Evolutionary conservation across 306 rosid species (phyloP).

Genomic region (Astragalus glycyphyllos): DNA sequence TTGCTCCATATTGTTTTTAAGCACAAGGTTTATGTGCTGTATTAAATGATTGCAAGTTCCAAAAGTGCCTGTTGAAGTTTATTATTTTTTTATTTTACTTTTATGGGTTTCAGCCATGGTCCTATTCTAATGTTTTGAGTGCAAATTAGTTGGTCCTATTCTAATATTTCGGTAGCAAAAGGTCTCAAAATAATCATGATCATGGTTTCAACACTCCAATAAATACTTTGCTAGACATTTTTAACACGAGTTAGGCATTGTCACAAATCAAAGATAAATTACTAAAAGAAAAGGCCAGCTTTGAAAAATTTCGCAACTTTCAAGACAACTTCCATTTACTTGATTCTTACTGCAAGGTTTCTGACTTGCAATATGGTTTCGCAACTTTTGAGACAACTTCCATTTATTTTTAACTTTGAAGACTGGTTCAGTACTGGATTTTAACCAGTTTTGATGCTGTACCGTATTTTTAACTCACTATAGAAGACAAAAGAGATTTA

Average conservation of each 20-base stretch:
- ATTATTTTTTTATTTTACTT: too few relatives aligned
- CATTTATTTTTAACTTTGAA: too few relatives aligned
- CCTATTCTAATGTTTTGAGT: conserved; percentile 17
- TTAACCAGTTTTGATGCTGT: too few relatives aligned
- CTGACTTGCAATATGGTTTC: conserved; percentile 9
- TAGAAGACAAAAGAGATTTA: too few relatives aligned
- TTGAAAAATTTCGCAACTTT: neutral
- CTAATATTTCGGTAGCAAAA: too few relatives aligned
- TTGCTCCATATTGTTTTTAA: too few relatives aligned
- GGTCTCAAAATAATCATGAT: neutral
- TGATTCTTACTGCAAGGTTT: conserved; percentile 32
- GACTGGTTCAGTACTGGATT: too few relatives aligned
- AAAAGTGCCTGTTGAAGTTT: neutral
- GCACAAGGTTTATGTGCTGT: too few relatives aligned
- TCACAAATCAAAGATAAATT: conserved; percentile 15
- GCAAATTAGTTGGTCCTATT: neutral
- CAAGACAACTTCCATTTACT: neutral
- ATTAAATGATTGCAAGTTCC: conserved; percentile 16
- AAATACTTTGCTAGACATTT: conserved; percentile 20
- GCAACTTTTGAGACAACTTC: too few relatives aligned
- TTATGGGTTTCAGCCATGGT: conserved; percentile 12
- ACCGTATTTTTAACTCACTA: too few relatives aligned
- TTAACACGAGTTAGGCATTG: conserved; percentile 11
- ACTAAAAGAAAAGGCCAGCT: conserved; percentile 12
- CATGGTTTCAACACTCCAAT: neutral